These are phyloP conservation scores for Creolimax fragrantissima DNA, from an alignment of 78 protist genomes.

Conservation along the genomic window DNA sequence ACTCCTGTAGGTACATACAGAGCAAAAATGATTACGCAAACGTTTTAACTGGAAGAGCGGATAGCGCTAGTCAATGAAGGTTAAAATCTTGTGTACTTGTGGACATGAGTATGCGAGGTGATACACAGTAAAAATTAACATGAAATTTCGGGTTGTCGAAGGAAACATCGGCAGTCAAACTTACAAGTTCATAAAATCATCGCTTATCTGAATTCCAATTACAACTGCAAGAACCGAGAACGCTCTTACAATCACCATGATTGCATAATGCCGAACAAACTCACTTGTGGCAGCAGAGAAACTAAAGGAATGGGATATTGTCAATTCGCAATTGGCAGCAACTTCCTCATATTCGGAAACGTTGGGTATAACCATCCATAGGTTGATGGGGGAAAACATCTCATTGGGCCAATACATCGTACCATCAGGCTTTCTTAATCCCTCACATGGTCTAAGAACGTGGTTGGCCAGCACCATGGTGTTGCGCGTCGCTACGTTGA, in stretches of 20 bases:
- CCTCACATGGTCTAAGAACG: not conserved
- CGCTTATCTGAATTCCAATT: not conserved
- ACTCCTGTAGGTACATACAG: not conserved
- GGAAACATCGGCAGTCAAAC: not conserved
- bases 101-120: not conserved
- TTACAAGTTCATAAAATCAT: not conserved
- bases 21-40: not conserved
- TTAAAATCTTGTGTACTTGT: not conserved
- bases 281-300: not conserved
- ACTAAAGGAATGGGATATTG: not conserved
- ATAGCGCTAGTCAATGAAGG: too few relatives aligned
- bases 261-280: not conserved
- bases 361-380: not conserved
- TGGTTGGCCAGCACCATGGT: not conserved
- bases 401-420: not conserved
- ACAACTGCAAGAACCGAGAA: not conserved
- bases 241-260: not conserved
- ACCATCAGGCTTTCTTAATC: not conserved
- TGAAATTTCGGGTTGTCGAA: not conserved
- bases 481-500: not conserved
- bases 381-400: not conserved
- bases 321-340: not conserved
- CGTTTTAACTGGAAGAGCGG: too few relatives aligned
- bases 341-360: not conserved
- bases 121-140: not conserved